Conservation (phyloP, 1,284 basidiomycete genomes). For the Mycena citricolor region DNA sequence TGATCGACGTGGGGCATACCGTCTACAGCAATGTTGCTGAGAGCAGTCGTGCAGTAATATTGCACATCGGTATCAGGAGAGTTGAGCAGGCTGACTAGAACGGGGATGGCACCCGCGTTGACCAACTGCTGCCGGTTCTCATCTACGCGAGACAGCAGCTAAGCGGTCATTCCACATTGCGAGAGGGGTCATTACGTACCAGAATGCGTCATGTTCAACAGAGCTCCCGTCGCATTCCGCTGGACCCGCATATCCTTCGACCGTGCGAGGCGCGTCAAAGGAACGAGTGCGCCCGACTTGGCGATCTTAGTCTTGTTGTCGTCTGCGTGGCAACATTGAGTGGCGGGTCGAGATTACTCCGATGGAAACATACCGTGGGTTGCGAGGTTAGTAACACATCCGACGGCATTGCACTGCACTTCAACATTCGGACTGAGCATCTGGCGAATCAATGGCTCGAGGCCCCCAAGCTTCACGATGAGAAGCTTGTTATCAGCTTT, state of each 20-base stretch:
- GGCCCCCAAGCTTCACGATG: conserved; percentile 96
- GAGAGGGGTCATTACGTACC: conserved; percentile 48
- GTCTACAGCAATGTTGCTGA: conserved; percentile 98
- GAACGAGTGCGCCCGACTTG: conserved; percentile 96
- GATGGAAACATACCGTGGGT: too few species aligned
- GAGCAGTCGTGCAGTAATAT: conserved; percentile 98
- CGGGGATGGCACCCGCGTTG: conserved; percentile 97
- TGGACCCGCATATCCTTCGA: conserved; percentile 99
- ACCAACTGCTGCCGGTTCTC: conserved; percentile 99
- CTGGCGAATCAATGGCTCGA: conserved; percentile 97
- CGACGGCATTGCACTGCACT: conserved; percentile 99
- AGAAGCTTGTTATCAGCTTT: conserved; percentile 99
- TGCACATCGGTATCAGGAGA: conserved; percentile 99
- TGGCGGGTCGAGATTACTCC: conserved; percentile 31
- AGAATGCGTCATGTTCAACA: conserved; percentile 99
- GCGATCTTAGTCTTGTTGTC: conserved; percentile 99
- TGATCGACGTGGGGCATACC: conserved; percentile 43
- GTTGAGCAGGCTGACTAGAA: conserved; percentile 92
- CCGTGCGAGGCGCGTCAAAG: conserved; percentile 92
- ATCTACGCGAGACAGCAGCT: conserved; percentile 56
- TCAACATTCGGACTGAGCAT: conserved; percentile 99
- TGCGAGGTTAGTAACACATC: conserved; percentile 98
- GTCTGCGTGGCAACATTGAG: conserved; percentile 61
- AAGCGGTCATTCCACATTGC: conserved; percentile 9
- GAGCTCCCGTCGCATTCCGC: conserved; percentile 95